Evolutionary conservation across 2,329 filamentous ascomycete species (phyloP), one percentile per base, ranked within the genome.

Genomic region (Aspergillus amoenus): DNA sequence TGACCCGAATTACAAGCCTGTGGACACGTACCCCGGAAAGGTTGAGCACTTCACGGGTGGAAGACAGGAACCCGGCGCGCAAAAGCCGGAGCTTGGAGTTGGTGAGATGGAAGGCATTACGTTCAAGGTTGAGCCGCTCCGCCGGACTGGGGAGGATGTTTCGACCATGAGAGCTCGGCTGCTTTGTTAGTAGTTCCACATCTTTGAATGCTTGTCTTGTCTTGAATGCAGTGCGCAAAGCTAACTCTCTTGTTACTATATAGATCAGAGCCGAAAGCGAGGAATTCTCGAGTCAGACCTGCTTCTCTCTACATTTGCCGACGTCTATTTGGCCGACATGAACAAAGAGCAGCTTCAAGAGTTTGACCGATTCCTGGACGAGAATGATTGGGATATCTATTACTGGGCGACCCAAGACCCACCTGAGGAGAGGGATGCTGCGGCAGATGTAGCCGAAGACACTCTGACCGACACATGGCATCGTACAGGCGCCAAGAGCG

Each of bases 381-480:
- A 99, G 79, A 99, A 99, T 76, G 94, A 99, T 79, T 99, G 94
- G 94, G 94, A 99, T 74, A 97, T 99, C 61, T 99, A 99, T 82
- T 99, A 99, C 82, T 99, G 94, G 94, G 91, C 90, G 3, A 99
- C 94, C 15, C 94, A 99, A 76, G 87, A 91, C 66, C 82, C 88
- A 5, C 70, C 71, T 1, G 50, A 58, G 1, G 70, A 74, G 27
- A 67, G 61, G 0, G 81, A 82, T 5, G 82, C 85, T 63, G 81
- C 82, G 58, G 76, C 78, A 27, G 57, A 66, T 22, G 68, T 67
- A 48, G 59, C 65, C 4, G 64, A 71, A 57, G 70, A 73, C 52
- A 70, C 68, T 9, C 58, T 67, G 21, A 79, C 77, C 11, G 78
- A 79, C 60, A 76, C 68, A 32, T 81, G 78, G 80, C 80, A 80